These are phyloP conservation scores for Triticum urartu DNA, from an alignment of 176 grass and related monocot species.

Conservation along the genomic window DNA sequence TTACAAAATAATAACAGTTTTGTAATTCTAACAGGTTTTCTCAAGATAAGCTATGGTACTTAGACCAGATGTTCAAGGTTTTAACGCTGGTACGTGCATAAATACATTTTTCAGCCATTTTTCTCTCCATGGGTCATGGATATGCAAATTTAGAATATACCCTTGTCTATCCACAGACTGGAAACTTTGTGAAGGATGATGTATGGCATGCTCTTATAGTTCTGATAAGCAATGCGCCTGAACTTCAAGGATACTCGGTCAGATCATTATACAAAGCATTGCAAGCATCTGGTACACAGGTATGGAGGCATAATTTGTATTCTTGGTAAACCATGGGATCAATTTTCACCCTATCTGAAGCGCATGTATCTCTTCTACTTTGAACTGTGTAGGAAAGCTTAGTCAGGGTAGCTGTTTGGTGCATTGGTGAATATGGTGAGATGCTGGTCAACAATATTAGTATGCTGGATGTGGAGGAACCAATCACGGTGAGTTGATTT, in stretches of 20 bases:
- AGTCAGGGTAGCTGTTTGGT: slow-evolving; percentile 95
- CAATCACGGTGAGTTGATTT: slow-evolving; percentile 68
- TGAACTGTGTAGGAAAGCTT: slow-evolving; percentile 81
- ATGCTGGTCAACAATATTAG: slow-evolving; percentile 94
- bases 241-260: slow-evolving; percentile 98
- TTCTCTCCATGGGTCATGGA: background rate
- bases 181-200: slow-evolving; percentile 92
- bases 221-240: slow-evolving; percentile 84
- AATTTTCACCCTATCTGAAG: slow-evolving; percentile 30
- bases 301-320: slow-evolving; percentile 35
- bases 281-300: slow-evolving; percentile 70
- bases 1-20: slow-evolving; percentile 24
- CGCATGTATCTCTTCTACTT: slow-evolving; percentile 6
- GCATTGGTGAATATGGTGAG: slow-evolving; percentile 97
- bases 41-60: slow-evolving; percentile 93
- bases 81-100: slow-evolving; percentile 78
- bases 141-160: slow-evolving; percentile 16
- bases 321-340: slow-evolving; percentile 25
- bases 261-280: slow-evolving; percentile 84
- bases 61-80: slow-evolving; percentile 99
- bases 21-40: slow-evolving; percentile 73
- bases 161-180: slow-evolving; percentile 53
- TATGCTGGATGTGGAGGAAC: slow-evolving; percentile 74
- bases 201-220: slow-evolving; percentile 95
- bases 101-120: background rate